Base-by-base conservation (phyloP, 164 flowering plant genomes). In the Berberis vulgaris region DNA sequence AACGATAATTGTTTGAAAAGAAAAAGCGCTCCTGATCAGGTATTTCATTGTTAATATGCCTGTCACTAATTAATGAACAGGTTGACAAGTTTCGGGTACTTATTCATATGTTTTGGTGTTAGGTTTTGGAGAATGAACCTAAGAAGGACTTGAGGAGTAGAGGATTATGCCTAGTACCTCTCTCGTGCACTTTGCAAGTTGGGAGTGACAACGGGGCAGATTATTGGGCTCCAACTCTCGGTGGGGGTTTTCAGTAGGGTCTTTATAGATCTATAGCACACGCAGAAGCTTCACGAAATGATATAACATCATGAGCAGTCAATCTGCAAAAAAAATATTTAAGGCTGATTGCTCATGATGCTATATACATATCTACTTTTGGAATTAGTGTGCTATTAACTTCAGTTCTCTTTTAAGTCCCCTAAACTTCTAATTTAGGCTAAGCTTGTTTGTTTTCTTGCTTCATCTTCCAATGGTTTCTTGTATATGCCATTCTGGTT, bases 281-380 rank as follows among this genome's bases (percentile, higher is more conserved):
- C 61, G n/a, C 43, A 41, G 8, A 69, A 69, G 71, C 73, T 73
- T 70, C 54, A 57, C 26, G 49, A 62, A 73, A 71, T 71, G 86
- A 73, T 85, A 89, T 63, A 63, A 49, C 65, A 63, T 63, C 65
- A 52, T 53, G 65, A 63, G 65, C 65, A 63, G 65, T 63, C 96
- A 89, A 67, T 81, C 87, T 86, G 86, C 84, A 75, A 69, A 54
- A 45, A 26, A 26, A 26, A 26, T 26, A 73, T 62, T 50, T 11
- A 84, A 84, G 96, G 89, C 85, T 88, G 91, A 84, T 83, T 86
- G 88, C 96, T 86, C 96, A 77, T 86, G 94, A 85, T 87, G 87
- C 78, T 87, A 87, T 87, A 79, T 40, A 42, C 42, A 41, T 60
- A 45, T 49, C 58, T 13, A 43, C 61, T 49, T 54, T 54, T 58